Conservation (phyloP, 1,139 yeast genomes). For the Pichia sp. region DNA sequence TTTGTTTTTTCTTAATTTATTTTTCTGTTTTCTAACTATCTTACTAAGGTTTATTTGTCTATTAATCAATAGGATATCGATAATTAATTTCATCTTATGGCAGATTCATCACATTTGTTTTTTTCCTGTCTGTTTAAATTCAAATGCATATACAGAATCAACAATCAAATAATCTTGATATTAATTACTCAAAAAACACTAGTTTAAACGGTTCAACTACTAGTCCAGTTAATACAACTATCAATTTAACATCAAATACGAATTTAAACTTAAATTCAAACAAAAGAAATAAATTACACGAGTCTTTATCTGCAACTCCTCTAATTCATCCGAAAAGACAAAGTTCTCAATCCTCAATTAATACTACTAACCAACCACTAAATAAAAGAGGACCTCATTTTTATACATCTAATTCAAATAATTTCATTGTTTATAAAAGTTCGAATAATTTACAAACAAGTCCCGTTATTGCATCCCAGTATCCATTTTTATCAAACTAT, state of each 20-base stretch:
- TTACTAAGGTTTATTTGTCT: too few species aligned
- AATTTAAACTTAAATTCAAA: not conserved
- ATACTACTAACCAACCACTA: conserved; percentile 15
- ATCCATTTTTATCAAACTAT: conserved; percentile 7
- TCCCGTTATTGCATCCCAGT: conserved; percentile 6
- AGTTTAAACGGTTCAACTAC: not conserved
- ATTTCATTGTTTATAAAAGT: too few species aligned
- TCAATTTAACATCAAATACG: not conserved
- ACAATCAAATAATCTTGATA: not conserved
- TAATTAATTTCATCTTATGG: too few species aligned
- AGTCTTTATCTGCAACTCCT: conserved; percentile 14
- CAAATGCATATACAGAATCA: not conserved
- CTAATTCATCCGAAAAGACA: conserved; percentile 28
- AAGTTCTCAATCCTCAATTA: conserved; percentile 26
- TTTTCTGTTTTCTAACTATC: too few species aligned
- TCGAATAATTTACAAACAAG: too few species aligned
- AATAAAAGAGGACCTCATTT: conserved; percentile 24
- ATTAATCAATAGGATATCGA: too few species aligned
- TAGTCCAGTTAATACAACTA: not conserved
- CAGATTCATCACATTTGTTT: too few species aligned
- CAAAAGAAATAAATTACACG: conserved; percentile 17
- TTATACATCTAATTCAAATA: conserved; percentile 6
- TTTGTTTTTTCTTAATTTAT: too few species aligned
- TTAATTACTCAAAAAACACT: not conserved
- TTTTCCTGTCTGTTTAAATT: too few species aligned